These are phyloP conservation scores for Rosa hybrid DNA, from an alignment of 331 rosid genomes.

Conservation along the genomic window DNA sequence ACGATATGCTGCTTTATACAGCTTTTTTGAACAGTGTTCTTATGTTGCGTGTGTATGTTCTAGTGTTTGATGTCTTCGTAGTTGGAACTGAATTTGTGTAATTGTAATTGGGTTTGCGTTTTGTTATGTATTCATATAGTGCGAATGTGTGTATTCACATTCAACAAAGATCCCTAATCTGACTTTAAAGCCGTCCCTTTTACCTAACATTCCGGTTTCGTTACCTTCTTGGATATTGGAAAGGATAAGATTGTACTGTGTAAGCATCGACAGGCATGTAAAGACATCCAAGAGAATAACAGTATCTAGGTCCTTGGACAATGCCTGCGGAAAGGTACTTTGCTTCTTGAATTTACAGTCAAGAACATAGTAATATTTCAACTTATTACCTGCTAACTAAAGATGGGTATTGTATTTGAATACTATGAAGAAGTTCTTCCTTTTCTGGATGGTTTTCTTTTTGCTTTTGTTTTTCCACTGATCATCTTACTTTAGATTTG, in stretches of 20 bases:
- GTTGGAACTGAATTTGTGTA: constrained; percentile 11
- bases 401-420: neutral
- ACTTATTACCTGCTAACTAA: neutral
- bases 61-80: constrained; percentile 18
- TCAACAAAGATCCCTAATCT: constrained; percentile 50
- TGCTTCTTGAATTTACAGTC: neutral
- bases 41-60: constrained; percentile 30
- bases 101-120: constrained; percentile 22
- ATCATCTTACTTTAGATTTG: neutral
- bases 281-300: constrained; percentile 15
- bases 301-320: constrained; percentile 23
- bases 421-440: neutral
- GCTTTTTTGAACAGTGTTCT: constrained; percentile 27
- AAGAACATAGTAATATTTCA: neutral
- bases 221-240: constrained; percentile 25
- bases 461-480: neutral
- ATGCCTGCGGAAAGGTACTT: constrained; percentile 10
- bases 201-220: constrained; percentile 21
- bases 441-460: neutral
- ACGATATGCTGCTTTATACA: constrained; percentile 23
- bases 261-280: constrained; percentile 10
- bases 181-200: constrained; percentile 22
- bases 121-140: constrained; percentile 17
- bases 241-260: constrained; percentile 26
- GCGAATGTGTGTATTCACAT: constrained; percentile 32